phyloP scores from a whole-genome alignment of 2,329 filamentous ascomycete genomes.

The Ramichloridium luteum region DNA sequence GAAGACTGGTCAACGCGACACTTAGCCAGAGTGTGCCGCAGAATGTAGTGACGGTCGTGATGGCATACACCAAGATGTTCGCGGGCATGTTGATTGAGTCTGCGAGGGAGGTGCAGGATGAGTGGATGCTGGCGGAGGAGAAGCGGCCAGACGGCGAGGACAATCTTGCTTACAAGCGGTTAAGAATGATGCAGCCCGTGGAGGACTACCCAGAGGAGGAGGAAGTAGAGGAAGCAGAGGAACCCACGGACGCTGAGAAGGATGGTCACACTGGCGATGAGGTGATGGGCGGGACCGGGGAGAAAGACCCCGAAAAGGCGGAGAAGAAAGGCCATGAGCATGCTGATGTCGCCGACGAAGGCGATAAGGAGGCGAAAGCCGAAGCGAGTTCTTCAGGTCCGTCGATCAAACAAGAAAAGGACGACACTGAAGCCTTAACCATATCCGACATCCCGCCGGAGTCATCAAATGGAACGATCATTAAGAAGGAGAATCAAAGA shows the following conservation, averaged over 20 bases:
- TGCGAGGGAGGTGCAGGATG: slow-evolving; percentile 56
- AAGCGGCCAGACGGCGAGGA: slow-evolving; percentile 40
- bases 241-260: slow-evolving; percentile 12
- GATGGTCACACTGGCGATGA: slow-evolving; percentile 16
- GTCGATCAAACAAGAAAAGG: background rate
- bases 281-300: slow-evolving; percentile 23
- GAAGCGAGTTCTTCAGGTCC: slow-evolving; percentile 1
- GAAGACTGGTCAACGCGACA: slow-evolving; percentile 67
- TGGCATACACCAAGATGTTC: slow-evolving; percentile 64
- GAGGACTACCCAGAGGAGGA: slow-evolving; percentile 9
- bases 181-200: slow-evolving; percentile 13
- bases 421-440: background rate
- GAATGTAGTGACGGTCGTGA: slow-evolving; percentile 63
- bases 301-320: slow-evolving; percentile 4
- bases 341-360: background rate
- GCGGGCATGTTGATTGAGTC: slow-evolving; percentile 63
- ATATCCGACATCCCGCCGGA: background rate
- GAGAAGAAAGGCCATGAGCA: background rate
- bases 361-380: slow-evolving; percentile 5
- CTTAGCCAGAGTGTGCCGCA: slow-evolving; percentile 66
- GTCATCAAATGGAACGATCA: background rate
- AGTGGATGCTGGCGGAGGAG: slow-evolving; percentile 51
- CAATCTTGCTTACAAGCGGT: slow-evolving; percentile 27
- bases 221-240: slow-evolving; percentile 26
- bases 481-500: slow-evolving; percentile 1